A percentile compares a stretch with the other conserved stretches of the same genome.
These are phyloP conservation scores for Apiospora saccharicola DNA, from an alignment of 2,329 filamentous ascomycete species.

Conservation along the genomic window DNA sequence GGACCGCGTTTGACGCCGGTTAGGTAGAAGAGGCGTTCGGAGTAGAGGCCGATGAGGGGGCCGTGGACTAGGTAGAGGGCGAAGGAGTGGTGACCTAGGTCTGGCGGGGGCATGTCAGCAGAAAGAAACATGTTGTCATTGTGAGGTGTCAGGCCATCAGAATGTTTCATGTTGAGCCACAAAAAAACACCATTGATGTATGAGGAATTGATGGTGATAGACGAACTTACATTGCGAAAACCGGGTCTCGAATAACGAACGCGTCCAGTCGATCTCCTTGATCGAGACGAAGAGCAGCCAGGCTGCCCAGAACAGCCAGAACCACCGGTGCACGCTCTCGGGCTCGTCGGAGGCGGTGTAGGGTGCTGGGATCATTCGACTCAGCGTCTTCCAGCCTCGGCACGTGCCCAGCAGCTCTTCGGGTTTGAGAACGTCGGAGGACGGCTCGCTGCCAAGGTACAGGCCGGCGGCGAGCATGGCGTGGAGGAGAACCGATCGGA, in stretches of 20 bases:
- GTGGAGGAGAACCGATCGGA: background rate
- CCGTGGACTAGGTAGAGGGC: constrained; percentile 22
- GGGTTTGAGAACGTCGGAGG: constrained; percentile 10
- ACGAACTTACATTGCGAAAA: constrained; percentile 30
- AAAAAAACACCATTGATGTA: too few species aligned
- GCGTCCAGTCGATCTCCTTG: constrained; percentile 27
- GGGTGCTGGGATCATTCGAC: constrained; percentile 8
- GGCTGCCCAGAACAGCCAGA: constrained; percentile 31
- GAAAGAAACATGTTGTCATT: too few species aligned
- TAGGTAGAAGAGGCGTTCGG: constrained; percentile 24
- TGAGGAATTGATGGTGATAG: background rate
- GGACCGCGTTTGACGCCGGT: constrained; percentile 11
- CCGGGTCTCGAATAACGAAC: constrained; percentile 18
- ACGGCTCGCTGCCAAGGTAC: constrained; percentile 27
- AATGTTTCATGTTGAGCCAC: too few species aligned
- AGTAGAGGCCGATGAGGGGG: constrained; percentile 1
- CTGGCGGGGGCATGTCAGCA: too few species aligned
- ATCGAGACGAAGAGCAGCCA: constrained; percentile 26
- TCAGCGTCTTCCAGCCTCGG: constrained; percentile 25
- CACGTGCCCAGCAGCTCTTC: constrained; percentile 25
- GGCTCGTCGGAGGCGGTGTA: constrained; percentile 24
- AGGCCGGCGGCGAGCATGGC: constrained; percentile 7
- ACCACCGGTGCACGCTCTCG: constrained; percentile 25
- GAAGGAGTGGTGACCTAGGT: constrained; percentile 23
- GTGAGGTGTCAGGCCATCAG: too few species aligned